Evolutionary conservation across 2,329 filamentous ascomycete genomes (phyloP), one percentile per base, ranked within the genome.

Genomic region (Pseudogymnoascus sp.): DNA sequence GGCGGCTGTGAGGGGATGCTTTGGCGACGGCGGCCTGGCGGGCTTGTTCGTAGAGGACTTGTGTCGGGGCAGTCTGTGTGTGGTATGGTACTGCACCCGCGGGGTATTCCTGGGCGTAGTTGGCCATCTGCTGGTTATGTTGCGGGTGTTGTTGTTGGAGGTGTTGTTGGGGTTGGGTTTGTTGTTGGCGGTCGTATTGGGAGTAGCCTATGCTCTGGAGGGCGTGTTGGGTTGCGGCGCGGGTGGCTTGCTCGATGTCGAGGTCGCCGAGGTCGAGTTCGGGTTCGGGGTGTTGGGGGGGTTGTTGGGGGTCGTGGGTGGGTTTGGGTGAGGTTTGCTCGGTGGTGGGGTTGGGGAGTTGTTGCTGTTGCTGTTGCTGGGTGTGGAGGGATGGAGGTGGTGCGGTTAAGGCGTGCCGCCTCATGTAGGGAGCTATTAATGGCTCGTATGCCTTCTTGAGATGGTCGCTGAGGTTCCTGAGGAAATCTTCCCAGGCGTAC

Each of bases 401-500:
- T 16, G 67, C 65, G 16, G 68, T 67, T 12, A 73, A 68, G 16
- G 67, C 64, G 65, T 73, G 69, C 5, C 70, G 68, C 35, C 68
- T 66, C 67, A 81, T 77, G 69, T 76, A 77, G 65, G 77, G 78
- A n/a, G 75, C 75, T 62, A 78, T 76, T 59, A 82, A 77, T 11
- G 76, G 72, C 63, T 84, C 82, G 63, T 84, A 80, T 63, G 82
- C 82, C 69, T 85, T 84, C 61, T 77, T 79, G 59, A 88, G 78
- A 71, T 85, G 84, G 11, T 76, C 76, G 56, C 80, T 82, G 14
- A 87, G 78, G 65, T 84, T 82, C 21, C 79, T 78, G 14, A 87
- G 74, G 64, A 88, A 87, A 64, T 85, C 82, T 60, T 82, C 81
- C 85, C 85, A 88, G 31, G 80, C 78, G 67, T 86, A 87, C 68